These are phyloP conservation scores for Xerocomellus intermedius DNA, from an alignment of 768 basidiomycete species.

Conservation along the genomic window DNA sequence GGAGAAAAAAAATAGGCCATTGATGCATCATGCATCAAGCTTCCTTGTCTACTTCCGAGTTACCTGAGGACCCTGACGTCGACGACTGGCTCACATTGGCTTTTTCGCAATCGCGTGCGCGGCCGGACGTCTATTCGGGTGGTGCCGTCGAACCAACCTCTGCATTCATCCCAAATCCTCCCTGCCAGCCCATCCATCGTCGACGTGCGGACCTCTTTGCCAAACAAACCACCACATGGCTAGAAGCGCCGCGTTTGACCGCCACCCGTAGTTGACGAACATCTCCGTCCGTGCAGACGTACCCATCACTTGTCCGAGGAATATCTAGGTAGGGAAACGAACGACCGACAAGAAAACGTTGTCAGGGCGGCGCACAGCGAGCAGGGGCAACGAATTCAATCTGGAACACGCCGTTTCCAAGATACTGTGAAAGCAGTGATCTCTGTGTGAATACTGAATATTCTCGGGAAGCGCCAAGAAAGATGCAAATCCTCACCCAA, in stretches of 20 bases:
- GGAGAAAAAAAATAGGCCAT: no score
- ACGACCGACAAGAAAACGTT: background rate
- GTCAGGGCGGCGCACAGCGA: constrained; percentile 44
- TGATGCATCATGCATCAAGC: no score
- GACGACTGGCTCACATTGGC: background rate
- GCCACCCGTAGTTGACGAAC: constrained; percentile 68
- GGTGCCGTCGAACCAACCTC: background rate
- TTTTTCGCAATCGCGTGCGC: constrained; percentile 5
- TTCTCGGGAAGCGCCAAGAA: background rate
- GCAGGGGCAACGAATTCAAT: constrained; percentile 68
- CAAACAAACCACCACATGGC: constrained; percentile 56
- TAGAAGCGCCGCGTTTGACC: constrained; percentile 56
- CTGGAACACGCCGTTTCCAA: constrained; percentile 55
- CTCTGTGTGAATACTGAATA: background rate
- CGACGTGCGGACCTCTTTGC: constrained; percentile 60
- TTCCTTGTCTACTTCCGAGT: background rate
- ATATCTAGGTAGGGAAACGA: constrained; percentile 36
- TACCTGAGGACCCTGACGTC: background rate
- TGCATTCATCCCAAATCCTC: background rate
- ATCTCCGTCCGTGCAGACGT: constrained; percentile 72
- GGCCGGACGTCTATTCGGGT: background rate
- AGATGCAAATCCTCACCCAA: constrained; percentile 27
- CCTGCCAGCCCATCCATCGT: constrained; percentile 53
- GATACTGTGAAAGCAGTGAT: constrained; percentile 16
- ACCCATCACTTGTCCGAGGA: constrained; percentile 78